Percentiles rank a stretch among this genome's conserved stretches.
These are phyloP conservation scores for Lachnellula cervina DNA, from an alignment of 2,329 filamentous ascomycete species.

Conservation along the genomic window DNA sequence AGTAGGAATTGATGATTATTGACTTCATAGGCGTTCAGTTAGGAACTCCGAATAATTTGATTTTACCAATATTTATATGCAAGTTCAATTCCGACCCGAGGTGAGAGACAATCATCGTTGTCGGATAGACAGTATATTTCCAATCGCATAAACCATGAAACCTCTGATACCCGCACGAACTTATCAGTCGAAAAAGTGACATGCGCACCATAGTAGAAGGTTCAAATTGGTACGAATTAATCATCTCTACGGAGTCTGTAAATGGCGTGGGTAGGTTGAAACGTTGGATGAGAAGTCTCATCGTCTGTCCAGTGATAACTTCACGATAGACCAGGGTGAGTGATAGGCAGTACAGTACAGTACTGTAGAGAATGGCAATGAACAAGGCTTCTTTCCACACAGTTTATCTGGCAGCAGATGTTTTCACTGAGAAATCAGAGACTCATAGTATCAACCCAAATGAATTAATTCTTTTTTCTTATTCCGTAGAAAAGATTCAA, in stretches of 20 bases:
- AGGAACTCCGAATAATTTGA: neutral
- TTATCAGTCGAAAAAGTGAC: too few species aligned
- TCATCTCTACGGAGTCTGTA: too few species aligned
- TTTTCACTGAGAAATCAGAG: neutral
- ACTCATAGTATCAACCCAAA: too few species aligned
- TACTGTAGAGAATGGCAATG: neutral
- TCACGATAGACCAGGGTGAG: slow-evolving; percentile 2
- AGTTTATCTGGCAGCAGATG: too few species aligned
- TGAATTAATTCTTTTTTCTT: neutral
- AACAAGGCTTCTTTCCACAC: neutral
- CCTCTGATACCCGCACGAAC: too few species aligned
- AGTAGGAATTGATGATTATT: neutral
- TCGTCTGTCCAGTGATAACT: neutral
- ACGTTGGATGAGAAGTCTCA: neutral
- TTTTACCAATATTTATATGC: too few species aligned
- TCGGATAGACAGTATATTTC: neutral
- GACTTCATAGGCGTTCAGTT: too few species aligned
- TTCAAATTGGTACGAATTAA: neutral
- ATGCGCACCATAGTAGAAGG: too few species aligned
- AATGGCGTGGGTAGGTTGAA: neutral
- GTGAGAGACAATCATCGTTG: neutral
- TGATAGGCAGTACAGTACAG: slow-evolving; percentile 2
- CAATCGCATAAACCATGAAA: neutral
- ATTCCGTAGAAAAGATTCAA: neutral
- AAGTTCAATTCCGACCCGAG: too few species aligned